Conservation (phyloP, 768 basidiomycete species). For the Calocera cornea region DNA sequence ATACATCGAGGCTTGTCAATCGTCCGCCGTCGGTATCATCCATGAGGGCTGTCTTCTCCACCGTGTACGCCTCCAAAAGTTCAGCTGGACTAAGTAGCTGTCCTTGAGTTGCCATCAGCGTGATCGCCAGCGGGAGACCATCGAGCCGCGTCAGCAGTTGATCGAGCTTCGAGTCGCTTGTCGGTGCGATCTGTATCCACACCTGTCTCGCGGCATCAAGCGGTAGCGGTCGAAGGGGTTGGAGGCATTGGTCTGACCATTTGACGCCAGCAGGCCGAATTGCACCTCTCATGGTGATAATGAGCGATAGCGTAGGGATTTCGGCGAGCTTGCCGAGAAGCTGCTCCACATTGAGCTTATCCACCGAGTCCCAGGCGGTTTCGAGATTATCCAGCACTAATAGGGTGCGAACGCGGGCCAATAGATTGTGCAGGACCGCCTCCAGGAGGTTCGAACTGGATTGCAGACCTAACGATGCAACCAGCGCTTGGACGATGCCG, state of each 20-base stretch:
- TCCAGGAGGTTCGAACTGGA: slow-evolving; percentile 16
- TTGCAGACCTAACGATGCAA: slow-evolving; percentile 17
- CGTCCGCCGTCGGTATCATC: slow-evolving; percentile 4
- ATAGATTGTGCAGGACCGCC: slow-evolving; percentile 17
- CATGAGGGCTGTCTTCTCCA: slow-evolving; percentile 4
- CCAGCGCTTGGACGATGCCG: slow-evolving; percentile 21
- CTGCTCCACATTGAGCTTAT: slow-evolving; percentile 17
- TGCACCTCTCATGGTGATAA: slow-evolving; percentile 26
- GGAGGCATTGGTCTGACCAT: slow-evolving; percentile 5
- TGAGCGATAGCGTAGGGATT: slow-evolving; percentile 22
- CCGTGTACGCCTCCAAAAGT: no score
- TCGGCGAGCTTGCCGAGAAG: slow-evolving; percentile 19
- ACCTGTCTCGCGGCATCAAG: slow-evolving; percentile 17
- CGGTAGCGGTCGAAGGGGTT: neutral
- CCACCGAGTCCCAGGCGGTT: slow-evolving; percentile 26
- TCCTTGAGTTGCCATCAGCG: no score
- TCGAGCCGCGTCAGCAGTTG: no score
- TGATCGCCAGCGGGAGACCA: no score
- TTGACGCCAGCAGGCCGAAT: neutral
- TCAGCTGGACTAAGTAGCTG: no score
- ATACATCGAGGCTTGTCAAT: slow-evolving; percentile 16
- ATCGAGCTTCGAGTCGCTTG: slow-evolving; percentile 8
- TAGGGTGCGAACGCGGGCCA: slow-evolving; percentile 19
- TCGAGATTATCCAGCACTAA: slow-evolving; percentile 33
- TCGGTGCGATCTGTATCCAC: slow-evolving; percentile 17